Evolutionary conservation across 495 filamentous ascomycete genomes (phyloP).

Genomic region (Penicillium turbatum): DNA sequence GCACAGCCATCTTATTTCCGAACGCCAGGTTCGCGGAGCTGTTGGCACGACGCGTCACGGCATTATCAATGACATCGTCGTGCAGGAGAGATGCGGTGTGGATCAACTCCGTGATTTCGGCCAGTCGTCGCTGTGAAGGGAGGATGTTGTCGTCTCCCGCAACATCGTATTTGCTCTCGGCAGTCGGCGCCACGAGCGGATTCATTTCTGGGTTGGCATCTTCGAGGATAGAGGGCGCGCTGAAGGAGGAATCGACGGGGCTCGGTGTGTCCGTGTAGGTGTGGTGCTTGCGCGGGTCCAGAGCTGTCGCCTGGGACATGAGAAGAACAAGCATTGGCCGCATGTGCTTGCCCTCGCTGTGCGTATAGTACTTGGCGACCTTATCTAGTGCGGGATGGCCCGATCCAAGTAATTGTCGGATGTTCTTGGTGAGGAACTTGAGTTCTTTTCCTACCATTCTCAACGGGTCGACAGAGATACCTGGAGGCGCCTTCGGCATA

Average conservation of each 20-base stretch:
- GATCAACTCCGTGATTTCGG: conserved; percentile 95
- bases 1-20: conserved; percentile 97
- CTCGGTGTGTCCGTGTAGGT: conserved; percentile 33
- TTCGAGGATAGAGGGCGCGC: conserved; percentile 65
- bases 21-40: conserved; percentile 90
- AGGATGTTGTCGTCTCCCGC: conserved; percentile 69
- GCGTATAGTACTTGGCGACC: conserved; percentile 97
- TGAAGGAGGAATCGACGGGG: conserved; percentile 73
- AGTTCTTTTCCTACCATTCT: conserved; percentile 89
- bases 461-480: conserved; percentile 67
- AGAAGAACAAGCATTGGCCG: conserved; percentile 89
- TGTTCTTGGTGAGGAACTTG: conserved; percentile 88
- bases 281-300: conserved; percentile 59
- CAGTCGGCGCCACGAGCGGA: conserved; percentile 45
- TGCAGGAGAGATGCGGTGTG: conserved; percentile 95
- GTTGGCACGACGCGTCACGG: conserved; percentile 71
- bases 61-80: conserved; percentile 97
- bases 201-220: conserved; percentile 75
- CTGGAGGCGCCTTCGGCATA: conserved; percentile 53
- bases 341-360: conserved; percentile 92
- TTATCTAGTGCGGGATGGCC: conserved; percentile 91
- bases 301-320: conserved; percentile 87
- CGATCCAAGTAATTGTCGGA: conserved; percentile 80
- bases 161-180: conserved; percentile 46
- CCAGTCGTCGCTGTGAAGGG: conserved; percentile 85